Base-by-base conservation (phyloP, 106 monocot genomes). In the Iris macrosiphon region DNA sequence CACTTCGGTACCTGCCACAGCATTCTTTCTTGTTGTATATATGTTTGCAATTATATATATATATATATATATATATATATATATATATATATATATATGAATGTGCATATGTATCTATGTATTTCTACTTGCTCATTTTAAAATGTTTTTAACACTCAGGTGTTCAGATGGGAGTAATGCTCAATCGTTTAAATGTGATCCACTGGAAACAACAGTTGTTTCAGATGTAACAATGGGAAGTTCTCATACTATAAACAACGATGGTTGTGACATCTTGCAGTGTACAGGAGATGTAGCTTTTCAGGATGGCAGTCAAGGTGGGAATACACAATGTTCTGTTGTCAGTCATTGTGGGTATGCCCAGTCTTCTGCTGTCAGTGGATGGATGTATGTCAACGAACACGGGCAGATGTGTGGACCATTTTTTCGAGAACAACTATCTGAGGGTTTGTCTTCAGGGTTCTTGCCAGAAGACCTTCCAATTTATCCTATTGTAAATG, bases 361-460 rank as follows among this genome's bases (percentile, higher is more conserved):
- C 48, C 67, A 67, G 19, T 31, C 38, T 16, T 18, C 69, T 13
- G 63, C 64, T 44, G 45, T 76, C 34, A 68, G 68, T 52, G 87
- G 87, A 46, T 87, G 74, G 72, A 81, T 82, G 87, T 87, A 87
- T 49, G 32, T 75, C 20, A 87, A 74, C 60, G 70, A 82, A 69
- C 21, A 39, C 29, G 74, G 81, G 31, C 74, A 87, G 46, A 62
- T 87, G 47, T 87, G 81, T 62, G 87, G 87, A 19, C 87, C 87
- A 17, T 87, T 81, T 67, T 31, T 51, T 17, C 66, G 69, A 33
- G 62, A 74, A 52, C 87, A 87, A 57, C 67, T 81, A 18, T 52
- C 50, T 39, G 74, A 75, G 43, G 81, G 81, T 20, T 68, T 87
- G 24, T 74, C 77, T 28, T 67, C 71, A 24, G 81, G 81, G 0